phyloP scores from a whole-genome alignment of 2,329 filamentous ascomycete species.

The Monilinia fructigena region DNA sequence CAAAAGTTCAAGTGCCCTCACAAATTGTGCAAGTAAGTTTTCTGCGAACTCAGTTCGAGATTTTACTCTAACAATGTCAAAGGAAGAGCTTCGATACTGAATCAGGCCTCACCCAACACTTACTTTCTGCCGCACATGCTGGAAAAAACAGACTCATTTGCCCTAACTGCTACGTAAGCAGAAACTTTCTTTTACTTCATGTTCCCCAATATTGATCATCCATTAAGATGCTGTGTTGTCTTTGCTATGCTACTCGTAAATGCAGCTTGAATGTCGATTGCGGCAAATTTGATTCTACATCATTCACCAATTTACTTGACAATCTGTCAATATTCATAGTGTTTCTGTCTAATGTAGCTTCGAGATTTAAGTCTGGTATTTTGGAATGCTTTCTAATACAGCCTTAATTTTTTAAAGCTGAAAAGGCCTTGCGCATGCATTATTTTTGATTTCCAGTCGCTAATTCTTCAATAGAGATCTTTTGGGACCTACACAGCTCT shows the following conservation, averaged over 20 bases:
- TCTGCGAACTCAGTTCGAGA: no score
- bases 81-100: conserved; percentile 26
- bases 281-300: neutral
- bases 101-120: conserved; percentile 42
- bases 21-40: conserved; percentile 34
- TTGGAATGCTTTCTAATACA: neutral
- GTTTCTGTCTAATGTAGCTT: neutral
- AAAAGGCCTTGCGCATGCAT: neutral
- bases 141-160: conserved; percentile 29
- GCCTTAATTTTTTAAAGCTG: neutral
- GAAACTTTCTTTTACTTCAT: neutral
- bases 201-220: neutral
- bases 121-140: conserved; percentile 47
- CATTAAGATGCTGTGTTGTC: no score
- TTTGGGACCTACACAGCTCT: conserved; percentile 48
- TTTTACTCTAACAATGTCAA: neutral
- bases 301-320: neutral
- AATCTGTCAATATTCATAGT: neutral
- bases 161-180: conserved; percentile 15
- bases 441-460: neutral
- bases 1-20: conserved; percentile 37
- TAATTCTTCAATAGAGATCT: conserved; percentile 11
- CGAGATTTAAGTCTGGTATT: neutral
- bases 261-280: neutral
- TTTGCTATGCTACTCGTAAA: neutral